These are phyloP conservation scores for Hypoxylon subgilvum DNA, from an alignment of 495 filamentous ascomycete species.

Conservation along the genomic window DNA sequence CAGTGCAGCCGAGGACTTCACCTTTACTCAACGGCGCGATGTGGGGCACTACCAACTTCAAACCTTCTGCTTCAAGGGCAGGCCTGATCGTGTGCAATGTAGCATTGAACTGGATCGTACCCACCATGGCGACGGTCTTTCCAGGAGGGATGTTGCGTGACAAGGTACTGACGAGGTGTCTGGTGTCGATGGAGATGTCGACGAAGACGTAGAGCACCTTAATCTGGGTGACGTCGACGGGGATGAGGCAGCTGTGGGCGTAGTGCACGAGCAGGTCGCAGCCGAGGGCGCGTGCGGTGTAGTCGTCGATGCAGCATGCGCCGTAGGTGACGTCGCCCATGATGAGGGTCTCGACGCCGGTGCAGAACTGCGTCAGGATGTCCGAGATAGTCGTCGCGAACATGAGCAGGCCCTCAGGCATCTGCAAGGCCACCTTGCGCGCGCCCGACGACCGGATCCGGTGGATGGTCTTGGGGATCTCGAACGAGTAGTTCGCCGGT, in stretches of 20 bases:
- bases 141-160: constrained; percentile 83
- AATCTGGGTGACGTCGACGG: constrained; percentile 92
- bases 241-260: constrained; percentile 94
- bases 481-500: constrained; percentile 94
- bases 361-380: constrained; percentile 93
- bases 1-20: constrained; percentile 95
- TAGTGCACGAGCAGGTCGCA: constrained; percentile 98
- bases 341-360: constrained; percentile 87
- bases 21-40: constrained; percentile 90
- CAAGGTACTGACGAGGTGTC: constrained; percentile 84
- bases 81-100: constrained; percentile 84
- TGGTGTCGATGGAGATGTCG: constrained; percentile 91
- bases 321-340: constrained; percentile 99
- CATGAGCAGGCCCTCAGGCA: constrained; percentile 92
- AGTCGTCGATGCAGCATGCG: constrained; percentile 98
- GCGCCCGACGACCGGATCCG: constrained; percentile 79
- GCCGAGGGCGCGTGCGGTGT: constrained; percentile 89
- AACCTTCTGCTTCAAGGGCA: constrained; percentile 79
- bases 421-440: constrained; percentile 86
- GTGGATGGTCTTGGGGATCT: constrained; percentile 97
- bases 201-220: constrained; percentile 98
- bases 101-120: constrained; percentile 98
- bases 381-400: constrained; percentile 98
- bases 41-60: constrained; percentile 83
- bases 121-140: constrained; percentile 89